Conservation (phyloP, 1,284 basidiomycete species). For the Volvariella volvacea region DNA sequence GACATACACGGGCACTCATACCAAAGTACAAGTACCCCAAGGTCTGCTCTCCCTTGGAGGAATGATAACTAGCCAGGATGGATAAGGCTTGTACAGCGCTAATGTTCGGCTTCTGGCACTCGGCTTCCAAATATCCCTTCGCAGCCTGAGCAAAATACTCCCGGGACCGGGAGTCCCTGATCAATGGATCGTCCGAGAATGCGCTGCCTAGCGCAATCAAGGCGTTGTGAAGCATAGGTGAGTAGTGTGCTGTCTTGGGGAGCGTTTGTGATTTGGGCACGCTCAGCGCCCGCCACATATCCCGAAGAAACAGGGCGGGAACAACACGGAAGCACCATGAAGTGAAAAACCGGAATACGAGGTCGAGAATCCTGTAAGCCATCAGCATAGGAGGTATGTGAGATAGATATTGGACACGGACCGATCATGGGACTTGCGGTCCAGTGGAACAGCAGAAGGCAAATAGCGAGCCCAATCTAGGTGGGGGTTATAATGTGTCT, state of each 20-base stretch:
- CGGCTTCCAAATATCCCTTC: conserved; percentile 46
- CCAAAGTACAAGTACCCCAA: conserved; percentile 56
- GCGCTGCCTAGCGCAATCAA: conserved; percentile 53
- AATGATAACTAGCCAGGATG: conserved; percentile 53
- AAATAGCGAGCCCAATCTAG: conserved; percentile 55
- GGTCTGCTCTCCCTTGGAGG: conserved; percentile 47
- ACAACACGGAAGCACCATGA: conserved; percentile 51
- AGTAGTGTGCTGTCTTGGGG: conserved; percentile 53
- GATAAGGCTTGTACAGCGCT: conserved; percentile 53
- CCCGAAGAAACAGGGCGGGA: conserved; percentile 48
- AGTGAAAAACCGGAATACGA: conserved; percentile 55
- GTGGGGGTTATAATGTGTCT: conserved; percentile 31
- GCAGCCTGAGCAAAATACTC: conserved; percentile 46
- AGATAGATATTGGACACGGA: too few species aligned
- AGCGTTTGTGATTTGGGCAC: conserved; percentile 36
- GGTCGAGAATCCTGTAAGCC: conserved; percentile 37
- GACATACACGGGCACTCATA: conserved; percentile 45
- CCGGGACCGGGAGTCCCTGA: conserved; percentile 39
- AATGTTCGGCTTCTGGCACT: conserved; percentile 52
- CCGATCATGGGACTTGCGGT: conserved; percentile 48
- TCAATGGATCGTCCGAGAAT: conserved; percentile 48
- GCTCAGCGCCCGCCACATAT: conserved; percentile 49
- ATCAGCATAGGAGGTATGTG: not conserved
- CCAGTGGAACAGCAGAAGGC: conserved; percentile 39
- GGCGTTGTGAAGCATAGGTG: conserved; percentile 66